Conservation (phyloP, 1,139 yeast species). For the Suhomyces ambrosiae region DNA sequence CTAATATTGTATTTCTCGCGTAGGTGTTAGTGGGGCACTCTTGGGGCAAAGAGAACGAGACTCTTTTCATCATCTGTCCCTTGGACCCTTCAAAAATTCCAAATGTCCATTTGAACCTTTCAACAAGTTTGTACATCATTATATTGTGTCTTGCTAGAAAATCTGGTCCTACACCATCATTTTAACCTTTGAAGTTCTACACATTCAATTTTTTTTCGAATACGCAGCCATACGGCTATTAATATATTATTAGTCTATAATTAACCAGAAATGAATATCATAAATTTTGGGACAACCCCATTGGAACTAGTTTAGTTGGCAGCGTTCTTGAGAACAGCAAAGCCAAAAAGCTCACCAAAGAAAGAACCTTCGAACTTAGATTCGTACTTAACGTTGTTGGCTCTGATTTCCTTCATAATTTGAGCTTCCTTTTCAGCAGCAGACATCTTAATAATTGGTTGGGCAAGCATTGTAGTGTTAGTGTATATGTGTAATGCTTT, state of each 20-base stretch:
- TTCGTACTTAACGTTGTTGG: slow-evolving; percentile 37
- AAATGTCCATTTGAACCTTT: no score
- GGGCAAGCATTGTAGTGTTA: slow-evolving; percentile 15
- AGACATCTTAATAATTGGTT: slow-evolving; percentile 15
- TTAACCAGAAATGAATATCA: slow-evolving; percentile 9
- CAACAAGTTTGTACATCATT: no score
- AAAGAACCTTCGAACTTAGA: slow-evolving; percentile 47
- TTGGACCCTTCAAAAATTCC: no score
- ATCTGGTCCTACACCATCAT: not conserved
- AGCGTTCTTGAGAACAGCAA: slow-evolving; percentile 20
- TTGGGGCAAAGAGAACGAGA: no score
- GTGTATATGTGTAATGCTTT: not conserved
- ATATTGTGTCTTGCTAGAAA: no score
- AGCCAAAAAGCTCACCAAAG: slow-evolving; percentile 48
- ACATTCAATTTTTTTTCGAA: not conserved
- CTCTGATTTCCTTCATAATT: slow-evolving; percentile 51
- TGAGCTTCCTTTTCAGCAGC: slow-evolving; percentile 48
- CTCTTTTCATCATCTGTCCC: no score
- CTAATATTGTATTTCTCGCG: no score
- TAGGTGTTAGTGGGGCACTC: no score
- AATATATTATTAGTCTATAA: slow-evolving; percentile 3
- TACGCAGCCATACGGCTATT: not conserved
- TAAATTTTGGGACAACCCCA: not conserved
- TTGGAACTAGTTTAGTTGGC: slow-evolving; percentile 2
- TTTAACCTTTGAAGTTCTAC: not conserved